Evolutionary conservation across 2,329 filamentous ascomycete species (phyloP).

Genomic region (Ceratocystis eucalypticola): DNA sequence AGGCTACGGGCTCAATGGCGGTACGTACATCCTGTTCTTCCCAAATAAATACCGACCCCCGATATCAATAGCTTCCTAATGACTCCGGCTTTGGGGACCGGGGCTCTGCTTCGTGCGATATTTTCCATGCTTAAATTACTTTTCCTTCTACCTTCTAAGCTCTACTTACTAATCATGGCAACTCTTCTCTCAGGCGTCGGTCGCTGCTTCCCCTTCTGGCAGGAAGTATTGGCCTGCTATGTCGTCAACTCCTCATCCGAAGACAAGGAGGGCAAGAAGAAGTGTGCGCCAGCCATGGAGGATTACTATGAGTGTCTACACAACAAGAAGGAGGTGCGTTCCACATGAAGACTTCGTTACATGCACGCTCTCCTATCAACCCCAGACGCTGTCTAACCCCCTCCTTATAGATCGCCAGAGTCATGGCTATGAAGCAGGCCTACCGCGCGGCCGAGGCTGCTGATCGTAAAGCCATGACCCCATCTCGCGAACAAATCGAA

Average conservation of each 20-base stretch:
- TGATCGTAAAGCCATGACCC: constrained; percentile 53
- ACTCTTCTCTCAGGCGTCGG: constrained; percentile 36
- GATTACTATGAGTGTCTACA: constrained; percentile 99
- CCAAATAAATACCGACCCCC: background rate
- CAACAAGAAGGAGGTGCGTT: constrained; percentile 90
- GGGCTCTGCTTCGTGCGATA: background rate
- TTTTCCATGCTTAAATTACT: background rate
- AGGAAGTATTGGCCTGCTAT: constrained; percentile 96
- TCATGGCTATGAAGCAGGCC: constrained; percentile 64
- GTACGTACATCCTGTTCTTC: constrained; percentile 31
- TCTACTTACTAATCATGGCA: background rate
- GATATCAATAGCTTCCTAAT: background rate
- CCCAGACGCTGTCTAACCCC: background rate
- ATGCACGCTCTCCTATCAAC: background rate
- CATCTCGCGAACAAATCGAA: constrained; percentile 76
- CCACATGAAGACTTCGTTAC: no score
- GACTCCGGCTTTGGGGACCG: background rate
- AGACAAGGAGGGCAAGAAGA: constrained; percentile 68
- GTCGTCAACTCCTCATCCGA: constrained; percentile 79
- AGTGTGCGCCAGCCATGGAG: constrained; percentile 73
- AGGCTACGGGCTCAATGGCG: constrained; percentile 68
- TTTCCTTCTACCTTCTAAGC: background rate
- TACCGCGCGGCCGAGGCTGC: constrained; percentile 63
- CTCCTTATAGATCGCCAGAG: constrained; percentile 54
- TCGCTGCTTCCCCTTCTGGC: constrained; percentile 99